Evolutionary conservation across 2,329 filamentous ascomycete species (phyloP), one percentile per base, ranked within the genome.

Genomic region (Botrytis aclada): DNA sequence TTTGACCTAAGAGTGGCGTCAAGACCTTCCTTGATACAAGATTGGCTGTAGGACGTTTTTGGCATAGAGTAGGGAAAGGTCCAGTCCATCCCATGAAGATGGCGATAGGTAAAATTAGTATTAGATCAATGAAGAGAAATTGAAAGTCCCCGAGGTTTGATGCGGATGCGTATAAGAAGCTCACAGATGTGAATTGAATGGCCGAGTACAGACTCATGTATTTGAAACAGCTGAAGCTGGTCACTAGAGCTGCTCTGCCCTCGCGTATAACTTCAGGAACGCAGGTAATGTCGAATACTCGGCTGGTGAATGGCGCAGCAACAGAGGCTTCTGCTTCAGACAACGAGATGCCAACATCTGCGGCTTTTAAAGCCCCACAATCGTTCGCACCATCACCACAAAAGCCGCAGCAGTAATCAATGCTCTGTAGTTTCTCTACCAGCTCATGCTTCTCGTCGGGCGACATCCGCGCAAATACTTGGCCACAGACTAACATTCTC

Each of bases 1-100:
- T 97, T 79, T 99, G 94, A 0, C 95, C 95, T 2, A 99, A 85
- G 25, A 99, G 85, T 0, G 96, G 95, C 0, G 91, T 93, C 65
- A 99, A 86, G 3, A 99, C 93, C 82, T 99, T 99, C 71, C 94
- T 88, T 1, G 93, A 97, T 1, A 99, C 95, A 8, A 99, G 88
- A 78, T 95, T 93, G 25, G 96, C 95, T 0, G 94, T 98, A 5
- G 96, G 96, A 51, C 94, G 88, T 82, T 98, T 99, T 73, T 88
- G 89, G 77, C 90, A 92, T 22, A 99, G 88, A 54, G 87, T 85
- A 3, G 90, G 90, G 79, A 92, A 94, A 1, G 97, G 92, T 9
- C 93, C 94, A 37, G 93, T 94, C 96, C 97, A 98, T 77, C 96
- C 95, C 96, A 99, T 99, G 82, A 98, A 98, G 74, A 99, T 93